Evolutionary conservation across 2,329 filamentous ascomycete species (phyloP), one percentile per base, ranked within the genome.

Genomic region (Cercospora sp.): DNA sequence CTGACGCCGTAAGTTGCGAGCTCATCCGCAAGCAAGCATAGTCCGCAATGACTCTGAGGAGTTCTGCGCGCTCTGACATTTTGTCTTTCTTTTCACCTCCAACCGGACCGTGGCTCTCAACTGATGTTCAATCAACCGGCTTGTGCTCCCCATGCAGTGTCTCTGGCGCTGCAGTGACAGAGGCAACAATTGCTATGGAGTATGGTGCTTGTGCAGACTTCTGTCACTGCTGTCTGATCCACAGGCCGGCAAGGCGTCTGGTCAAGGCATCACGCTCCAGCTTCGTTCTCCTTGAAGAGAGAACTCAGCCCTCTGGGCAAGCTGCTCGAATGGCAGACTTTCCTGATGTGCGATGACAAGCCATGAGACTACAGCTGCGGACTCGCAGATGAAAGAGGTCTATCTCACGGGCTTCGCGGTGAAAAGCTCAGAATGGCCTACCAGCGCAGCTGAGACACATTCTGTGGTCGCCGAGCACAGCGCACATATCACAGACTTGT

Each of bases 361-460:
- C 45, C 45, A 13, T 13, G 10, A 51, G 21, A 24, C 21, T 13
- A 16, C 45, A 51, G 21, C 45, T 51, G 8, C 28, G 26, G 13
- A 30, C 16, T 18, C 13, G 53, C 53, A 58, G 53, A 18, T 28
- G 13, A 16, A n/a, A 32, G 13, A 30, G 53, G 6, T 21, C 12
- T 12, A 30, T 58, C 16, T 16, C n/a, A 30, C 28, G 10, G 53
- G 18, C 16, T n/a, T 53, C 26, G 10, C 12, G 13, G 53, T 21
- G 26, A n/a, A 8, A 58, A 30, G 26, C 53, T 58, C 53, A 34
- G 24, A n/a, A 58, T 30, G 53, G n/a, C 53, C 53, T 30, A 32
- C 69, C 71, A 43, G 80, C 80, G 70, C 82, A 84, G 9, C 77
- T 74, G 66, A 83, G 69, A 72, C 82, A 84, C 57, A 79, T 74